Conservation (phyloP, 371 early-diverging fungal genomes). For the Mucor velutinosus region DNA sequence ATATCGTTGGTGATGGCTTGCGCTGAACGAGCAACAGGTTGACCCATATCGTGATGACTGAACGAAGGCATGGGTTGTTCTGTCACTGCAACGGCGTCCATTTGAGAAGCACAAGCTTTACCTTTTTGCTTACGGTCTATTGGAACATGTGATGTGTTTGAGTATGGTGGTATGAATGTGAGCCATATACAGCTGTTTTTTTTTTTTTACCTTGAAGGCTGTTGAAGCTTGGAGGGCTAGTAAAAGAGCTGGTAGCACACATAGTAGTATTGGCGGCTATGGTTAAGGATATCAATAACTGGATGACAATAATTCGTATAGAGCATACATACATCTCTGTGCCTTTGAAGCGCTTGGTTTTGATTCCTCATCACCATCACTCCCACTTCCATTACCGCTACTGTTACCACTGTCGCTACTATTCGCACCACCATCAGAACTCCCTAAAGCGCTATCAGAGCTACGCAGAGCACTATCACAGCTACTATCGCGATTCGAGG, state of each 20-base stretch:
- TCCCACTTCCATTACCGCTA: background rate
- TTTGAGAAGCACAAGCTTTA: background rate
- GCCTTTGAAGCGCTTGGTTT: background rate
- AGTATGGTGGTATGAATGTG: too few relatives aligned
- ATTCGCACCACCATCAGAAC: too few relatives aligned
- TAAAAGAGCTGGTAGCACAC: too few relatives aligned
- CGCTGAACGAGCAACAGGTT: slow-evolving; percentile 19
- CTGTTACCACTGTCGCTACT: background rate
- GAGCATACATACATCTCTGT: background rate
- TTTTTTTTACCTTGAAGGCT: too few relatives aligned
- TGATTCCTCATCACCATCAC: background rate
- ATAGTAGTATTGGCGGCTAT: too few relatives aligned
- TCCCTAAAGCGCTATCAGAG: background rate
- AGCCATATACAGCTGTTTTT: too few relatives aligned
- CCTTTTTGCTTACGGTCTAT: background rate
- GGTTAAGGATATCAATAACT: too few relatives aligned
- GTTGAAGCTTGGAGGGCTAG: too few relatives aligned
- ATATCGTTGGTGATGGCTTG: slow-evolving; percentile 36
- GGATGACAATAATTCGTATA: background rate
- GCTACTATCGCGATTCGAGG: background rate
- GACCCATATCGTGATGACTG: background rate
- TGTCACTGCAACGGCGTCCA: background rate
- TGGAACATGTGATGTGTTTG: too few relatives aligned
- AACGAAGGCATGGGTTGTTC: background rate
- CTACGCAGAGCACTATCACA: background rate